Base-by-base conservation (phyloP, 495 filamentous ascomycete genomes). In the Beverwykella pulmonaria region DNA sequence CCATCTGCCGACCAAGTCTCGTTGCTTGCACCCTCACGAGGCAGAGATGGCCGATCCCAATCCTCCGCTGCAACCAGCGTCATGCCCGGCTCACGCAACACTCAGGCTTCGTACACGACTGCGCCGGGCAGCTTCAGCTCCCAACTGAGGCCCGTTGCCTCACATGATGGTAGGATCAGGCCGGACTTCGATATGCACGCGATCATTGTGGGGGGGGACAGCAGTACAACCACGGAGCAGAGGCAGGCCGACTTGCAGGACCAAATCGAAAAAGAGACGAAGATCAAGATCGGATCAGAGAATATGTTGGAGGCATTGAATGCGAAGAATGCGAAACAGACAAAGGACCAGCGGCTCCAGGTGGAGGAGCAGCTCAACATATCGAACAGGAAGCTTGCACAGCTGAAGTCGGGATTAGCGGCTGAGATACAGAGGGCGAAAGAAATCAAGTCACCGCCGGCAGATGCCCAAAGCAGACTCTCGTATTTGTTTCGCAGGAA, bases 251-350 rank as follows among this genome's bases (percentile, higher is more conserved):
- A 85, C 46, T 81, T 95, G 63, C 84, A 88, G 61, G 92, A 96
- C 72, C 85, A 86, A 74, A 87, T 98, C 61, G 92, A 90, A 53
- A 92, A 93, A 71, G 94, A 98, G 75, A 88, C 90, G 78, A 98
- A 98, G 81, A 98, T 98, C 74, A 97, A 96, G 78, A 88, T 91
- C 63, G 94, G 94, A 25, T 96, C 93, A 56, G 94, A 98, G 82
- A 98, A 98, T 75, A 86, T 98, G 83, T 78, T 98, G 55, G 94
- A 97, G 79, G 94, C 93, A 19, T 75, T 98, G 63, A 90, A 95
- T 71, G 81, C 87, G n/a, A 98, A 98, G 77, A 97, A 94, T 73
- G 87, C 90, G 14, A 98, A 98, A 75, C 92, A 98, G 73, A 90
- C 90, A 22, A 96, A 92, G 71, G 92, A 97, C 53, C 95, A 97